Percentiles rank a stretch among this genome's conserved stretches.
These are phyloP conservation scores for Podospora appendiculata DNA, from an alignment of 495 filamentous ascomycete genomes.

Conservation along the genomic window DNA sequence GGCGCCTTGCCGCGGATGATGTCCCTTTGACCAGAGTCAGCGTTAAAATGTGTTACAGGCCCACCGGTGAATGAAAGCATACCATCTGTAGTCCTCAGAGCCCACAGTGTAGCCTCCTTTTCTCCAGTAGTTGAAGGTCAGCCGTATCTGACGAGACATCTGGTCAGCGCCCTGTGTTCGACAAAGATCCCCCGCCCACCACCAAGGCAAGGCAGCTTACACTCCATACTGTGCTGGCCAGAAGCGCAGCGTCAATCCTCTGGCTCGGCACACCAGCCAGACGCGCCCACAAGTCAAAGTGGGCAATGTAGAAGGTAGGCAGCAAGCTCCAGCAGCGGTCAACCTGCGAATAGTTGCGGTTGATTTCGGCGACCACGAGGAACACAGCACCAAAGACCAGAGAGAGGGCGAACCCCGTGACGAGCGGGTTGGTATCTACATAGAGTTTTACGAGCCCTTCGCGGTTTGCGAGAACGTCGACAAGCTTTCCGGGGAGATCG, in stretches of 20 bases:
- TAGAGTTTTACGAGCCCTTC: slow-evolving; percentile 58
- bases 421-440: slow-evolving; percentile 76
- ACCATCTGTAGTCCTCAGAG: slow-evolving; percentile 93
- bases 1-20: slow-evolving; percentile 37
- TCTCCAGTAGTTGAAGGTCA: slow-evolving; percentile 97
- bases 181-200: too few relatives aligned
- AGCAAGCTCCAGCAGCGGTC: slow-evolving; percentile 88
- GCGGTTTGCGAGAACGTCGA: slow-evolving; percentile 47
- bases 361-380: slow-evolving; percentile 70
- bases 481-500: slow-evolving; percentile 56
- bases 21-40: slow-evolving; percentile 25
- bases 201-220: slow-evolving; percentile 42
- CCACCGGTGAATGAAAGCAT: neutral
- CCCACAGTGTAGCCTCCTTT: slow-evolving; percentile 86
- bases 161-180: neutral
- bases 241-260: slow-evolving; percentile 64
- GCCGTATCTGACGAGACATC: slow-evolving; percentile 44
- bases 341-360: slow-evolving; percentile 88
- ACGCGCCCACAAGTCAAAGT: slow-evolving; percentile 76
- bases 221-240: slow-evolving; percentile 71
- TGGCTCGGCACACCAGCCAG: slow-evolving; percentile 62
- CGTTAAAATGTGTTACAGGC: neutral
- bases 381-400: slow-evolving; percentile 60
- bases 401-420: slow-evolving; percentile 66
- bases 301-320: slow-evolving; percentile 80